These are phyloP conservation scores for Paulownia fortunei DNA, from an alignment of 257 asterid species.

Conservation along the genomic window DNA sequence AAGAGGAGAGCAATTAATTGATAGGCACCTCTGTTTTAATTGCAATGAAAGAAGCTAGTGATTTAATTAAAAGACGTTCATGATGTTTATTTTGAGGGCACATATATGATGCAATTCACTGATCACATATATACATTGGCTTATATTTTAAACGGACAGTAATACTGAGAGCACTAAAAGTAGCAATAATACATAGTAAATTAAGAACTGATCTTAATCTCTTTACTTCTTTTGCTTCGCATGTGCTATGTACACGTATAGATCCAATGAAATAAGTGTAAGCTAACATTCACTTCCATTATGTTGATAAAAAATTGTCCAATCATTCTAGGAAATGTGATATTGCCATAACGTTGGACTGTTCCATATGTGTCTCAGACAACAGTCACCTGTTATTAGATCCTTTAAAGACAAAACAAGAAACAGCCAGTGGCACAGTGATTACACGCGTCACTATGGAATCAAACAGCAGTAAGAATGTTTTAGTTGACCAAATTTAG, in stretches of 20 bases:
- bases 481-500: neutral
- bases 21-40: no score
- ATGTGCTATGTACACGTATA: neutral
- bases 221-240: neutral
- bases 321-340: neutral
- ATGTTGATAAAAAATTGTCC: neutral
- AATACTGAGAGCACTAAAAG: neutral
- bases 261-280: neutral
- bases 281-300: neutral
- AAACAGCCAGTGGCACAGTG: conserved; percentile 23
- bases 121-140: no score
- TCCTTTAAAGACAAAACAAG: neutral
- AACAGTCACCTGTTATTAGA: no score
- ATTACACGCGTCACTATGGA: neutral
- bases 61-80: no score
- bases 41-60: no score
- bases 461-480: conserved; percentile 3
- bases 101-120: no score
- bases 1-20: no score
- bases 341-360: neutral
- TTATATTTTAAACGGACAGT: no score
- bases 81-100: no score
- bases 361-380: neutral
- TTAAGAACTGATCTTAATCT: neutral
- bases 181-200: neutral